Conservation (phyloP, 2,329 filamentous ascomycete genomes). For the Cordyceps tenuipes region DNA sequence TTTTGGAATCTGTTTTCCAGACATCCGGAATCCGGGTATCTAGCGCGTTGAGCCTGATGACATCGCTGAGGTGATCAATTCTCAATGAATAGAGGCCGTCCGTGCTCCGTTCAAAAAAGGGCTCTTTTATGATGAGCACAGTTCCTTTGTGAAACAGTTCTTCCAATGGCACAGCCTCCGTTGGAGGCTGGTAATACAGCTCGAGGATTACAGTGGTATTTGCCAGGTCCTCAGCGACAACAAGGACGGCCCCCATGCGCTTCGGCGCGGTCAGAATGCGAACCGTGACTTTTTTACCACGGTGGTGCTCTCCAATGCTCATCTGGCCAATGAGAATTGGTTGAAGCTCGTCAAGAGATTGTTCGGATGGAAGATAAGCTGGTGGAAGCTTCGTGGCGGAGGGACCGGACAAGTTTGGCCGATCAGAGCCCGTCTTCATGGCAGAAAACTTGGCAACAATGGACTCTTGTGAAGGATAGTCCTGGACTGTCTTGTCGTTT, state of each 20-base stretch:
- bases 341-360: background rate
- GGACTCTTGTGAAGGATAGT: too few species aligned
- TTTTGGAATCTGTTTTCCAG: constrained; percentile 23
- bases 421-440: too few species aligned
- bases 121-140: constrained; percentile 43
- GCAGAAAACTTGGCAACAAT: background rate
- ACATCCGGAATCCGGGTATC: constrained; percentile 31
- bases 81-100: constrained; percentile 35
- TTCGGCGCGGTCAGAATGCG: too few species aligned
- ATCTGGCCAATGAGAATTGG: background rate
- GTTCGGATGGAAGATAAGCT: background rate
- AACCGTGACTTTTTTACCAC: constrained; percentile 12
- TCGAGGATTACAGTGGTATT: too few species aligned
- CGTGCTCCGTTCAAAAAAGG: constrained; percentile 36
- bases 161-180: too few species aligned
- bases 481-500: too few species aligned
- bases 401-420: too few species aligned
- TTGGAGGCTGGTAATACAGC: too few species aligned
- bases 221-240: too few species aligned
- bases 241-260: too few species aligned
- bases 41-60: constrained; percentile 28
- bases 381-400: background rate
- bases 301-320: constrained; percentile 1
- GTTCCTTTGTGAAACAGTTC: constrained; percentile 14
- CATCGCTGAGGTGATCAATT: constrained; percentile 45